Base-by-base conservation (phyloP, 345 rosid species). In the Pelargonium nanum region DNA sequence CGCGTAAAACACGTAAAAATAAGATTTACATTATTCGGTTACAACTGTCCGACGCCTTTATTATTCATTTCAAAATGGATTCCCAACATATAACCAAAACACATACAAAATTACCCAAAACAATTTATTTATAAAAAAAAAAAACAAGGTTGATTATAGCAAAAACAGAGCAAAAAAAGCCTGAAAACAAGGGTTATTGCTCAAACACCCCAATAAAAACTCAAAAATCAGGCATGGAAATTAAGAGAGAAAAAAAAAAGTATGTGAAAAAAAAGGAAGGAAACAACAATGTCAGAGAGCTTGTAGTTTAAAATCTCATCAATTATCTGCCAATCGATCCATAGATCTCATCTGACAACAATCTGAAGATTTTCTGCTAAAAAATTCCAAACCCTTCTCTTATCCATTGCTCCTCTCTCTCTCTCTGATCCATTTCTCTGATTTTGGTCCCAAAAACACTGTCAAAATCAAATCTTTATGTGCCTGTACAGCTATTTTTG, bases 401-500 rank as follows among this genome's bases (percentile, higher is more conserved):
- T 67, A 72, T 77, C 75, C 71, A 53, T 48, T 74, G 74, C 66
- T 63, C 59, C 68, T 64, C 53, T 63, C 26, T 6, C 61, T 74
- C 77, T 60, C 61, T 65, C 72, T 72, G 68, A 72, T 71, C 72
- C 61, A 74, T 65, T 70, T 77, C 77, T 69, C 60, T 30, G 6
- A 12, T 30, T 30, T 30, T 30, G 40, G 9, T 12, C 40, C 40
- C 40, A 30, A n/a, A 70, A 55, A 40, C 68, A 26, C 75, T 77
- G 75, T 26, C 77, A 64, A 2, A 51, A 19, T 59, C 74, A 62
- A 63, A 63, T 66, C 74, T 68, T 45, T 55, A 60, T 71, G 70
- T 75, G 66, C 61, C 65, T 65, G 74, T 71, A 72, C 87, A 81
- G 87, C 83, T 80, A 78, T 68, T 66, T 59, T 68, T 72, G 69